Evolutionary conservation across 768 basidiomycete species (phyloP).

Genomic region (Phaeotremella skinneri): DNA sequence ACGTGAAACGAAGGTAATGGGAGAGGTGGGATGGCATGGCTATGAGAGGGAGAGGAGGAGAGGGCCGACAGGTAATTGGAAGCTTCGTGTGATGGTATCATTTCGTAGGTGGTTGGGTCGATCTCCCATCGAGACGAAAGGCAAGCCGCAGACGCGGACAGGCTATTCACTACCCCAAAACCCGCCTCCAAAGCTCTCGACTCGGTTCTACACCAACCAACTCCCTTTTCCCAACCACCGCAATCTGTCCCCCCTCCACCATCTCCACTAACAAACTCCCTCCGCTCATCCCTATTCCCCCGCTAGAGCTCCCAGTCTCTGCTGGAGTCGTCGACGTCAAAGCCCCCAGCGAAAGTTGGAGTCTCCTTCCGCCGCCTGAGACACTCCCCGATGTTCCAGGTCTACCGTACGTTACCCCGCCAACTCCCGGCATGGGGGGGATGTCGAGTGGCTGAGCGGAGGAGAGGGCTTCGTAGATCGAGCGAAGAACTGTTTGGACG

Average conservation of each 20-base stretch:
- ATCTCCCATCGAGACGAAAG: no score
- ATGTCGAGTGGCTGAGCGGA: slow-evolving; percentile 32
- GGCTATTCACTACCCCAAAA: no score
- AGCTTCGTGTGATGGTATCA: no score
- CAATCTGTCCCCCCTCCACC: slow-evolving; percentile 32
- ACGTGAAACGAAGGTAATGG: no score
- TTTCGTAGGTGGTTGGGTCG: neutral
- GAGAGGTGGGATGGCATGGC: no score
- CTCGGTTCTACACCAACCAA: slow-evolving; percentile 30
- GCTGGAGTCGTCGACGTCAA: neutral
- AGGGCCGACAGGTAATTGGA: no score
- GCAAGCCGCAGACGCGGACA: no score
- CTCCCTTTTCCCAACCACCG: slow-evolving; percentile 18
- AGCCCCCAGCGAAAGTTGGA: neutral
- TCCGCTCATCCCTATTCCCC: neutral
- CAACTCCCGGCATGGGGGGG: neutral
- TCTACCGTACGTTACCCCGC: neutral
- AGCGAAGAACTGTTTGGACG: slow-evolving; percentile 34
- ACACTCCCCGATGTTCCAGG: neutral
- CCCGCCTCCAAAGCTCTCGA: slow-evolving; percentile 33
- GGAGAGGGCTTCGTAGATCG: slow-evolving; percentile 38
- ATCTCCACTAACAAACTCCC: slow-evolving; percentile 36
- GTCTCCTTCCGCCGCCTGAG: neutral
- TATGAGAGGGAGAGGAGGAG: no score
- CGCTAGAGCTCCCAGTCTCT: neutral